A percentile compares a stretch with the other conserved stretches of the same genome.
Conservation (phyloP, 768 basidiomycete species). For the Tricholoma bakamatsutake region DNA sequence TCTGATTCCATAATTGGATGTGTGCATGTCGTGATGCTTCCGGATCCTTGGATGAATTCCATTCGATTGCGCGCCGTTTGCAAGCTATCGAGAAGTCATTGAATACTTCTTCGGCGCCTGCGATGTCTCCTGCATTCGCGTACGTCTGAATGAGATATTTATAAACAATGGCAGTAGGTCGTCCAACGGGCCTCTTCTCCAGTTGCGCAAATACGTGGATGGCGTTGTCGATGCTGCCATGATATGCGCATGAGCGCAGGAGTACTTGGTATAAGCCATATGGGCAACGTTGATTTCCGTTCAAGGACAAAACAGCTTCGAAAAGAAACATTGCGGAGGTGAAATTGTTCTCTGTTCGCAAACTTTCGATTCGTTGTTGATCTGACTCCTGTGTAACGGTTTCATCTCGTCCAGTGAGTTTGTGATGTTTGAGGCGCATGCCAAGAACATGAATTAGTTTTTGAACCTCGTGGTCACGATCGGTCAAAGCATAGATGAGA, state of each 20-base stretch:
- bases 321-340: slow-evolving; percentile 68
- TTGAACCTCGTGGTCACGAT: slow-evolving; percentile 63
- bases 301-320: slow-evolving; percentile 43
- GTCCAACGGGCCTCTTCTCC: slow-evolving; percentile 34
- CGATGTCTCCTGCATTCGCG: slow-evolving; percentile 42
- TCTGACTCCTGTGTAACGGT: slow-evolving; percentile 20
- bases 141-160: slow-evolving; percentile 55
- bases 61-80: slow-evolving; percentile 29
- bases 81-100: slow-evolving; percentile 46
- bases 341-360: slow-evolving; percentile 66
- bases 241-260: slow-evolving; percentile 54
- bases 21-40: slow-evolving; percentile 22
- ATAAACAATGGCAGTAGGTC: slow-evolving; percentile 36
- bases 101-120: slow-evolving; percentile 54
- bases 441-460: slow-evolving; percentile 37
- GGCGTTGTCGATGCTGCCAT: slow-evolving; percentile 53
- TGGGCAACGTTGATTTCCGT: slow-evolving; percentile 26
- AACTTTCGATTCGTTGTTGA: slow-evolving; percentile 32
- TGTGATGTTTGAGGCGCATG: slow-evolving; percentile 31
- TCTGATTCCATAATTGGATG: slow-evolving; percentile 62
- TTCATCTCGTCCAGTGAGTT: slow-evolving; percentile 21
- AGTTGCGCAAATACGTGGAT: slow-evolving; percentile 60
- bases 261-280: slow-evolving; percentile 43
- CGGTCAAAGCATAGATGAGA: slow-evolving; percentile 56
- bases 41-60: slow-evolving; percentile 14